Evolutionary conservation across 305 asterid species (phyloP), one percentile per base, ranked within the genome.

Genomic region (Plantago coronopus): DNA sequence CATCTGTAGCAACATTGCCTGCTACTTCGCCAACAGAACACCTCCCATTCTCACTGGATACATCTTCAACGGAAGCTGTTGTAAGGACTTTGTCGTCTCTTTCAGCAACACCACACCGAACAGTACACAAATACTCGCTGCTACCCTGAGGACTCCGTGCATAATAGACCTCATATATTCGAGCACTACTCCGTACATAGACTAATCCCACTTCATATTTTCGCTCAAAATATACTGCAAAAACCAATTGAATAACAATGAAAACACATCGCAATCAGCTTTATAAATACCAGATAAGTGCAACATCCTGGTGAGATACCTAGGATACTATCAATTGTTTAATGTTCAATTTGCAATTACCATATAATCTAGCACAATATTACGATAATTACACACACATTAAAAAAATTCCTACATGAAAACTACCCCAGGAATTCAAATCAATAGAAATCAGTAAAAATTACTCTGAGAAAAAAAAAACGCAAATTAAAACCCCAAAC

Each of bases 111-210:
- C 80, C 69, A 65, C 97, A 90, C 31, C 85, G 88, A 67, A 83
- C 89, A 4, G 96, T 90, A 59, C 87, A 90, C 49, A 90, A 83
- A 73, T 90, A 90, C 75, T 79, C 87, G 64, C 65, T 74, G 63
- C 68, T 72, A 63, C 82, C 67, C 43, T 71, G 67, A 63, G 64
- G 74, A 69, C 85, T 64, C 44, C 63, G 63, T 40, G 85, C 71
- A 68, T 72, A 81, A 73, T 90, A 87, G 57, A 87, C 72, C 77
- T 90, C 97, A 69, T 77, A 87, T 49, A 82, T 79, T 59, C 94
- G 95, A 53, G 96, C 94, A 57, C 88, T 86, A 77, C 98, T 91
- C 59, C 94, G 81, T 54, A 87, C 86, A 77, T 93, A 93, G 40
- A 89, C 74, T 75, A 87, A 97, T 48, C 78, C 65, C 54, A 93